A percentile compares a stretch with the other conserved stretches of the same genome.
These are phyloP conservation scores for Metschnikowia borealis DNA, from an alignment of 805 yeast genomes.

Conservation along the genomic window DNA sequence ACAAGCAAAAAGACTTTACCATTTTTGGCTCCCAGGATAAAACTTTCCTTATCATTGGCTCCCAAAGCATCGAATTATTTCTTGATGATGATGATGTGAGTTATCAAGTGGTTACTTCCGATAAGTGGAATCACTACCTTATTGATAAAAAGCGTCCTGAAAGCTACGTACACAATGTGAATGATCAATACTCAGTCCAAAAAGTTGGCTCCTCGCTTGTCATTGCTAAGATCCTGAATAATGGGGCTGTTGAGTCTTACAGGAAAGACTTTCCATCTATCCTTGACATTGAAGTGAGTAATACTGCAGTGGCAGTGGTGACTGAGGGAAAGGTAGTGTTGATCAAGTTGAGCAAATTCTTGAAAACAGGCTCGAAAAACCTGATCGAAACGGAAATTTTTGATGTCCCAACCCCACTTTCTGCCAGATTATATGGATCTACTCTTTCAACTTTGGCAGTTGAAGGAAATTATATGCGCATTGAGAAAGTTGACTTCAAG, in stretches of 20 bases:
- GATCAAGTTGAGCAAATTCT: conserved; percentile 7
- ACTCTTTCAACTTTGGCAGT: background rate
- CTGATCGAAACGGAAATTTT: background rate
- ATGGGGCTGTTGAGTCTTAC: background rate
- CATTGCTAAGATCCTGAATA: background rate
- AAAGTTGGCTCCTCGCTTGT: background rate
- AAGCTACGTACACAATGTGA: background rate
- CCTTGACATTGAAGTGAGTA: conserved; percentile 1
- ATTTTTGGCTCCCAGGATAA: background rate
- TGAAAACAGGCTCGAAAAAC: background rate
- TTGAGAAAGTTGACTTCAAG: background rate
- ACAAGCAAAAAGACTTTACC: conserved; percentile 3
- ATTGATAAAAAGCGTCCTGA: background rate
- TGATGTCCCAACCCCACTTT: background rate
- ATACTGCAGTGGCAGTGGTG: conserved; percentile 6
- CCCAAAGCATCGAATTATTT: conserved; percentile 2
- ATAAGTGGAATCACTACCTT: background rate
- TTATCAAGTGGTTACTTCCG: background rate
- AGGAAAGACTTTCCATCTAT: conserved; percentile 4
- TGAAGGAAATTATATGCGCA: background rate
- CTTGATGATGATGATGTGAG: background rate
- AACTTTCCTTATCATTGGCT: conserved; percentile 3
- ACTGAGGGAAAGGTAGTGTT: conserved; percentile 3
- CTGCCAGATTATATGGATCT: background rate
- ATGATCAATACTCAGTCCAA: background rate